Evolutionary conservation across 768 basidiomycete genomes (phyloP), one percentile per base, ranked within the genome.

Genomic region (Fomitopsis serialis): DNA sequence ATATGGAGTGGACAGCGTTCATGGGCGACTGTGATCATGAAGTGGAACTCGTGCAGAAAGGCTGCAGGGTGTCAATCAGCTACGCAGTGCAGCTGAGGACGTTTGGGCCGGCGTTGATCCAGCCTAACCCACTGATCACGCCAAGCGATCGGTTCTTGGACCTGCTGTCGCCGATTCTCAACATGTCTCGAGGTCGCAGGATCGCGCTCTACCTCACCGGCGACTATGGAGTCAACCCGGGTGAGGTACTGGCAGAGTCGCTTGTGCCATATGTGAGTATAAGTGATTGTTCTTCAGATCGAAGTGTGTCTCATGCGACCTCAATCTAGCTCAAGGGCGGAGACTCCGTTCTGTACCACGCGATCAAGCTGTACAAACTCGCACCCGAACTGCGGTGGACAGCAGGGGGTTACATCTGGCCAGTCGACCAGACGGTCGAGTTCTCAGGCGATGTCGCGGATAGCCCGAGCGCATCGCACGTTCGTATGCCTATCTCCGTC

Each of bases 361-460:
- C 88, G 2, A 70, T 91, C 64, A 89, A 87, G 66, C 67, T 85
- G 36, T 89, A 83, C 73, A 89, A 89, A 55, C 80, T 92, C 44
- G 67, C 71, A 1, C 86, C 87, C 0, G 86, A 86, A 55, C 75
- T 92, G 1, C 86, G 86, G 54, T 92, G 87, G 85, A 81, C 84
- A 17, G 89, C 90, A 29, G 89, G 88, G 1, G 88, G 88, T 19
- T 90, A 86, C 65, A 75, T 92, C 56, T 92, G 90, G 89, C 82
- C 88, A 0, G 74, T 80, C 23, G 85, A 87, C 61, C 79, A 80
- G 48, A 77, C 79, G 0, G 84, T 90, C 19, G 86, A 90, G 61
- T 77, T 79, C 52, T 74, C 74, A 36, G 72, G 72, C 48, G 80
- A 83, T 36, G 68, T 73, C 52, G 56, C 59, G 8, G 68, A 71